Evolutionary conservation across 2,329 filamentous ascomycete species (phyloP).

Genomic region (Fusarium globosum): DNA sequence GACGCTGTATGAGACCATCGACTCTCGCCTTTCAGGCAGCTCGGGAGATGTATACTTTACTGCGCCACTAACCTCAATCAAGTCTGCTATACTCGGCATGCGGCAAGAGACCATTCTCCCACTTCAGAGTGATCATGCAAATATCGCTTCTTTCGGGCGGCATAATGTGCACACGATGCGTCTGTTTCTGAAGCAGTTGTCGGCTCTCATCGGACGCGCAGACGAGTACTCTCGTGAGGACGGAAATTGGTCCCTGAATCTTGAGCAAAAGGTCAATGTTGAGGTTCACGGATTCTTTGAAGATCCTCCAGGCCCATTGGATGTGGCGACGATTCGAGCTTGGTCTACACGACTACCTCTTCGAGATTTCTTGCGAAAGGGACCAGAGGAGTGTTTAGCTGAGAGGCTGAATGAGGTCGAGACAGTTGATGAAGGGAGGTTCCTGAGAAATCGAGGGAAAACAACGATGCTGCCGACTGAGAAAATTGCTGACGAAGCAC

Average conservation of each 20-base stretch:
- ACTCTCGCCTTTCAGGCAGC: slow-evolving; percentile 64
- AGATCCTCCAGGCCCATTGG: slow-evolving; percentile 53
- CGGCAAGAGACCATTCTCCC: slow-evolving; percentile 64
- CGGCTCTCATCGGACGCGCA: slow-evolving; percentile 48
- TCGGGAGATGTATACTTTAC: slow-evolving; percentile 65
- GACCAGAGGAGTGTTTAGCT: slow-evolving; percentile 65
- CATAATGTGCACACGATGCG: slow-evolving; percentile 61
- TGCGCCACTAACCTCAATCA: slow-evolving; percentile 68
- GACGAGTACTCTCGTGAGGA: slow-evolving; percentile 46
- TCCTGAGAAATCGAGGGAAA: slow-evolving; percentile 45
- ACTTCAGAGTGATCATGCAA: slow-evolving; percentile 65
- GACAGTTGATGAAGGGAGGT: slow-evolving; percentile 45
- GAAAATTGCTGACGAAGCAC: slow-evolving; percentile 17
- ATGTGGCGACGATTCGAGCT: slow-evolving; percentile 56
- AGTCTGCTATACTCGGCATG: slow-evolving; percentile 63
- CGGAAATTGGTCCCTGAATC: slow-evolving; percentile 58
- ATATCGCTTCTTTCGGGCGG: slow-evolving; percentile 65
- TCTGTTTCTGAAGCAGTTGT: slow-evolving; percentile 52
- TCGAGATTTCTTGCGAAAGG: slow-evolving; percentile 65
- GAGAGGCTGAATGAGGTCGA: slow-evolving; percentile 61
- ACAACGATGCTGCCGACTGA: slow-evolving; percentile 38
- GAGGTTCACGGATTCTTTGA: slow-evolving; percentile 71
- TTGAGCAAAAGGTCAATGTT: slow-evolving; percentile 65
- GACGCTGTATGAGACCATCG: slow-evolving; percentile 72
- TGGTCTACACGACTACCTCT: slow-evolving; percentile 64